These are phyloP conservation scores for Singerocomus inundabilis DNA, from an alignment of 1,284 basidiomycete genomes.

Conservation along the genomic window DNA sequence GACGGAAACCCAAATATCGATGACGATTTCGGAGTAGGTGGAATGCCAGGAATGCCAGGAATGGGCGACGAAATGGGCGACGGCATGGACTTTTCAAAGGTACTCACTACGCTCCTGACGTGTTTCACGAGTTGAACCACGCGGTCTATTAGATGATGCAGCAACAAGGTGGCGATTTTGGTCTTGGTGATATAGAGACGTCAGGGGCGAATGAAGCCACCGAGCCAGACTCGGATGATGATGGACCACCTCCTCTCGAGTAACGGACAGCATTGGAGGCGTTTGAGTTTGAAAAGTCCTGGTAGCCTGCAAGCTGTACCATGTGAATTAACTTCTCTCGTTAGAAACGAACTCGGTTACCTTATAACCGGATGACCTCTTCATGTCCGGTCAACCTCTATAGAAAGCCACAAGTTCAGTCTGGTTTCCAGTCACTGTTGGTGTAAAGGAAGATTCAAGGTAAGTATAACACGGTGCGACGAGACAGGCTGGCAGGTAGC, in stretches of 20 bases:
- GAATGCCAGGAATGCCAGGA: constrained; percentile 44
- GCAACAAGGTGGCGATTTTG: constrained; percentile 30
- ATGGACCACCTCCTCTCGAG: constrained; percentile 75
- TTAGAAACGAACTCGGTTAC: constrained; percentile 1
- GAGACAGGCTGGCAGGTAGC: too few species aligned
- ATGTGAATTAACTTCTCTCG: constrained; percentile 19
- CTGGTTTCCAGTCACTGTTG: not conserved
- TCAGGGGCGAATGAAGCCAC: constrained; percentile 38
- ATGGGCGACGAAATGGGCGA: constrained; percentile 38
- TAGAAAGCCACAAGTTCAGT: not conserved
- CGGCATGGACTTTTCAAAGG: constrained; percentile 54
- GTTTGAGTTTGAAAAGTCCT: not conserved
- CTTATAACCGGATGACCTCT: not conserved
- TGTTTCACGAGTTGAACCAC: constrained; percentile 8
- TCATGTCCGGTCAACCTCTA: not conserved
- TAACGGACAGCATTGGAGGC: not conserved
- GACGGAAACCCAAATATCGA: constrained; percentile 52
- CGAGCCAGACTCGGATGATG: constrained; percentile 57
- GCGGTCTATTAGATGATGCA: constrained; percentile 58
- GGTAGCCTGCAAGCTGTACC: constrained; percentile 5
- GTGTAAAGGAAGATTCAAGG: not conserved
- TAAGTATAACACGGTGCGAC: not conserved
- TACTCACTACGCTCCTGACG: constrained; percentile 24
- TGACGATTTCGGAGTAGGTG: constrained; percentile 41
- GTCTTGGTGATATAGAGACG: constrained; percentile 33